These are phyloP conservation scores for Coemansia sp. DNA, from an alignment of 192 early-diverging fungal genomes.

Conservation along the genomic window DNA sequence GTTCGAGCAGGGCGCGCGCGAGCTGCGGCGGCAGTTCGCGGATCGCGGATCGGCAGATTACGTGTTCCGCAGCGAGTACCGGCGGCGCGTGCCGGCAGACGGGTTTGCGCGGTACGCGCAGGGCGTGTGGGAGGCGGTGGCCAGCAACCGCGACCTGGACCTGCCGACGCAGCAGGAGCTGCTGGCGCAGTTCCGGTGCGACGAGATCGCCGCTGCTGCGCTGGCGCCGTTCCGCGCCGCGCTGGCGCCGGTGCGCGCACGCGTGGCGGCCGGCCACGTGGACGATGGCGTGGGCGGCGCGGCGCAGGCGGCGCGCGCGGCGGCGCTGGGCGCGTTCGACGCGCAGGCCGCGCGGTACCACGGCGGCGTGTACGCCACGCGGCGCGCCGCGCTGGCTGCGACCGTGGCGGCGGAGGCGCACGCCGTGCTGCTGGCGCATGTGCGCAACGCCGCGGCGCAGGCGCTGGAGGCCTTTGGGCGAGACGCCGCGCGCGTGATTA, in stretches of 20 bases:
- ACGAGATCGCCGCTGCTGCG: constrained; percentile 86
- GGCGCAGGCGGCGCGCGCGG: constrained; percentile 59
- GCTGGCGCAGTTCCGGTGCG: constrained; percentile 97
- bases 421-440: constrained; percentile 81
- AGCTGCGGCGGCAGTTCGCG: constrained; percentile 76
- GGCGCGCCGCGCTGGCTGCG: constrained; percentile 79
- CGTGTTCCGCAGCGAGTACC: constrained; percentile 85
- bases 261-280: constrained; percentile 79
- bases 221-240: constrained; percentile 71
- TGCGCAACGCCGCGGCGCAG: constrained; percentile 84
- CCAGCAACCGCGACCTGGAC: constrained; percentile 94
- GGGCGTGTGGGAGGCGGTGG: constrained; percentile 95
- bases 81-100: constrained; percentile 94
- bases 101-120: constrained; percentile 93
- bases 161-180: constrained; percentile 98
- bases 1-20: constrained; percentile 73
- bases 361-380: constrained; percentile 82
- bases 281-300: constrained; percentile 74
- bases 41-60: constrained; percentile 69
- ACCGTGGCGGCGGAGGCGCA: constrained; percentile 79
- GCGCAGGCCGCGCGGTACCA: constrained; percentile 91
- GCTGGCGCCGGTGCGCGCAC: constrained; percentile 65
- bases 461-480: constrained; percentile 70
- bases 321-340: constrained; percentile 80
- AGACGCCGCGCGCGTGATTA: constrained; percentile 48